Evolutionary conservation across 192 early-diverging fungal genomes (phyloP).

Genomic region (Gamsiella multidivaricata): DNA sequence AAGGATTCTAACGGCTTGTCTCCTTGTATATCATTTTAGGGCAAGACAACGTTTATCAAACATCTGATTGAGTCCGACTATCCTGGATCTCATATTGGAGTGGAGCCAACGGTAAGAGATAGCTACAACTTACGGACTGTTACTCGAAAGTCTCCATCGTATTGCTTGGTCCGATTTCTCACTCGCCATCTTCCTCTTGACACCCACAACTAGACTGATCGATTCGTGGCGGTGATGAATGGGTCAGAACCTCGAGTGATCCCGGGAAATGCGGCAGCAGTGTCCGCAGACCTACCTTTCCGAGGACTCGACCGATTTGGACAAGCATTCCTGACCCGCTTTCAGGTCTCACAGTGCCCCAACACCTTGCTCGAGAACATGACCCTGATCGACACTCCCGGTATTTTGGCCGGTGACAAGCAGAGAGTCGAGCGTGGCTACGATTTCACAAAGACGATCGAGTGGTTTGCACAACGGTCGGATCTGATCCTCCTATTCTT

Average conservation of each 20-base stretch:
- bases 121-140: too few relatives aligned
- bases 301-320: conserved; percentile 84
- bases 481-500: conserved; percentile 89
- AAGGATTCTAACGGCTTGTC: too few relatives aligned
- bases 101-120: conserved; percentile 78
- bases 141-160: too few relatives aligned
- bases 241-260: conserved; percentile 71
- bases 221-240: conserved; percentile 90
- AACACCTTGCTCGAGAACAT: conserved; percentile 81
- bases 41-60: conserved; percentile 88
- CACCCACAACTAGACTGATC: conserved; percentile 83
- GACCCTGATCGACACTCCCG: conserved; percentile 91
- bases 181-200: too few relatives aligned
- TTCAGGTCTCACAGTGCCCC: conserved; percentile 86
- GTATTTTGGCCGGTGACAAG: conserved; percentile 89
- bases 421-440: conserved; percentile 85
- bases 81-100: conserved; percentile 84
- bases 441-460: conserved; percentile 82
- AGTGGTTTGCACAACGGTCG: conserved; percentile 89
- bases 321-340: conserved; percentile 81
- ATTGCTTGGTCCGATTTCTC: too few relatives aligned
- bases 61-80: conserved; percentile 83
- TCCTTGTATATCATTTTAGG: conserved; percentile 7
- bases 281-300: conserved; percentile 85
- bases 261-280: conserved; percentile 89